phyloP scores from a whole-genome alignment of 192 early-diverging fungal species.

The Podochytrium sp. region DNA sequence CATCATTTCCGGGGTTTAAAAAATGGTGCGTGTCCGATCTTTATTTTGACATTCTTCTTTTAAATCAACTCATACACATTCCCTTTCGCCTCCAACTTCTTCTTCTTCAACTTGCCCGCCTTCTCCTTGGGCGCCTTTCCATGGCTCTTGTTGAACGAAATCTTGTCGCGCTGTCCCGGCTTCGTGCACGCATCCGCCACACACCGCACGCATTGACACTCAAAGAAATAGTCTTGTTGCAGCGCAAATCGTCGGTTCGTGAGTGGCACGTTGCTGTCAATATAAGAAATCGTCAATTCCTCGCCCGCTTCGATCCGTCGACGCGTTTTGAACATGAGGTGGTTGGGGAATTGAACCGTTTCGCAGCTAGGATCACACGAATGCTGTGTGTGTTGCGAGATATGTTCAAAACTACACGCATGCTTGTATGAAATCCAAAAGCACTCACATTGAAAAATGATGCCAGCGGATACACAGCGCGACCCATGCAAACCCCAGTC shows the following conservation, averaged over 20 bases:
- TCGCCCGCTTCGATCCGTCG: constrained; percentile 38
- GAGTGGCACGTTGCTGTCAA: constrained; percentile 63
- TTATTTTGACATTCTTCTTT: background rate
- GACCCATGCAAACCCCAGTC: constrained; percentile 35
- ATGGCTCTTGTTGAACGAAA: background rate
- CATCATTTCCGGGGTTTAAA: background rate
- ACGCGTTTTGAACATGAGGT: constrained; percentile 33
- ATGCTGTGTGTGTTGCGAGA: constrained; percentile 42
- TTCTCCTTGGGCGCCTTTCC: background rate
- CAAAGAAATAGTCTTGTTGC: constrained; percentile 66
- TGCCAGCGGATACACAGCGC: constrained; percentile 66
- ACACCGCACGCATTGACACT: constrained; percentile 64
- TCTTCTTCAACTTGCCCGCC: background rate
- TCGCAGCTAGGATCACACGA: constrained; percentile 62
- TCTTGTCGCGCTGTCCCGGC: background rate
- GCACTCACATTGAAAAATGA: constrained; percentile 65
- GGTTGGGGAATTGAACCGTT: constrained; percentile 36
- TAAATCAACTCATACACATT: background rate
- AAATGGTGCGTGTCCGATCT: background rate
- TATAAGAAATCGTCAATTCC: constrained; percentile 70
- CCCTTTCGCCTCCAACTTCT: background rate
- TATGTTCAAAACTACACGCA: background rate
- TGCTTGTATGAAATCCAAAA: no score
- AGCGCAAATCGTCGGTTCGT: constrained; percentile 57
- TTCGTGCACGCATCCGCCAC: constrained; percentile 18